Percentiles rank a stretch among this genome's conserved stretches.
These are phyloP conservation scores for Wickerhamiella kazuoi DNA, from an alignment of 805 yeast genomes.

Conservation along the genomic window DNA sequence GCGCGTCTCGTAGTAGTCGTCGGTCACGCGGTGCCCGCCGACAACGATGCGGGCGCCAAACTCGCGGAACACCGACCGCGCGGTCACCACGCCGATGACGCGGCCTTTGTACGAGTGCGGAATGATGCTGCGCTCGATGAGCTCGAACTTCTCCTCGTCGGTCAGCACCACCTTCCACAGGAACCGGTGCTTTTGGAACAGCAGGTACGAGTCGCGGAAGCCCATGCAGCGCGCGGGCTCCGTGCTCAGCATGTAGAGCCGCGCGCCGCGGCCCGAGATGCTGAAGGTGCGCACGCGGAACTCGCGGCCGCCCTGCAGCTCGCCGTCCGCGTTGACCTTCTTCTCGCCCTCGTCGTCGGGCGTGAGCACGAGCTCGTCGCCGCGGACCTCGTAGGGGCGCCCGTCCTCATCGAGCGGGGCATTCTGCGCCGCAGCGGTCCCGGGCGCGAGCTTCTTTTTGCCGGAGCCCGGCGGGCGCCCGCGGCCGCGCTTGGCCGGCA, in stretches of 20 bases:
- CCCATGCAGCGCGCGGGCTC: slow-evolving; percentile 95
- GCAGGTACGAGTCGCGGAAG: slow-evolving; percentile 73
- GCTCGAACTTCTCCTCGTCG: slow-evolving; percentile 64
- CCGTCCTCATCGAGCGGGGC: slow-evolving; percentile 48
- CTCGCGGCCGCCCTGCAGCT: slow-evolving; percentile 51
- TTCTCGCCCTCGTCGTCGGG: slow-evolving; percentile 64
- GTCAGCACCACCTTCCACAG: slow-evolving; percentile 56
- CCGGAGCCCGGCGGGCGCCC: slow-evolving; percentile 16
- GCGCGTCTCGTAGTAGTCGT: slow-evolving; percentile 71
- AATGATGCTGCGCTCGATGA: slow-evolving; percentile 62
- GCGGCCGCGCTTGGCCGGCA: slow-evolving; percentile 9
- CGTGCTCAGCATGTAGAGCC: slow-evolving; percentile 75
- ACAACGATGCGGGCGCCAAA: slow-evolving; percentile 75
- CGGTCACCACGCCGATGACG: slow-evolving; percentile 76
- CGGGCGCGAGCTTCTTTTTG: slow-evolving; percentile 3
- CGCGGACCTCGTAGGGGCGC: slow-evolving; percentile 38
- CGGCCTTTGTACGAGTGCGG: slow-evolving; percentile 87
- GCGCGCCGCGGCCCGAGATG: slow-evolving; percentile 40
- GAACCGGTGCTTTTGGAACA: slow-evolving; percentile 70
- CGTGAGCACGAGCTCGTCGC: slow-evolving; percentile 65
- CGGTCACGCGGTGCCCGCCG: slow-evolving; percentile 63
- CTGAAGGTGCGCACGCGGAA: slow-evolving; percentile 37
- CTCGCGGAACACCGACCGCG: slow-evolving; percentile 73
- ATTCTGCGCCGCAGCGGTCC: background rate
- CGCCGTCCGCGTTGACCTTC: slow-evolving; percentile 54